Base-by-base conservation (phyloP, 257 asterid genomes). In the Solanum appendiculatum region DNA sequence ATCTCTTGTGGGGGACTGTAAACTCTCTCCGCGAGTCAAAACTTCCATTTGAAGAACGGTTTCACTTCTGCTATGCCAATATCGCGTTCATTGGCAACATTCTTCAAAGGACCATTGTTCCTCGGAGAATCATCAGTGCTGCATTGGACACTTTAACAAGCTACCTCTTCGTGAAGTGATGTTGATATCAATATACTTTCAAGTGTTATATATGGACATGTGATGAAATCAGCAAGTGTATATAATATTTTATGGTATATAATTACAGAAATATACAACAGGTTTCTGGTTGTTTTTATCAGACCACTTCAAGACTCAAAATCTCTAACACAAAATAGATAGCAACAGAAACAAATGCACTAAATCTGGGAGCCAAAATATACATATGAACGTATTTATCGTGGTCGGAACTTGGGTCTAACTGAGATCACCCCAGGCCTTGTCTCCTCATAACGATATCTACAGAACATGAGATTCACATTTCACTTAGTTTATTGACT, bases 381-480 rank as follows among this genome's bases (percentile, higher is more conserved):
- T 11, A 36, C 82, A 37, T 39, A 39, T 3, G 36, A 46, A 29
- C n/a, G 1, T 36, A 69, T 69, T 66, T 44, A 68, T 27, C n/a
- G 25, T 44, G 68, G 87, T 85, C 94, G 90, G 77, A 93, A 93
- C 91, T 93, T 96, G 86, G 96, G 96, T 6, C 91, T 89, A 31
- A 94, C 91, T 83, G 89, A 88, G 85, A 96, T 88, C 56, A 90
- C 91, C 84, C 99, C 99, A 81, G 98, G 93, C 90, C 97, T 90
- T 37, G 93, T 86, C 68, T 95, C 98, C 56, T 95, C 98, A 36
- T 90, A 93, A 77, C 89, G 96, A 86, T 96, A 96, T 85, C 98
- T 95, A 91, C 86, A 91, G 40, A 48, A 46, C 10, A 74, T 56
- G 36, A 69, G 39, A 72, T 48, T 78, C 16, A 21, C 27, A 18